Conservation (phyloP, 352 stramenopile genomes). For the Lagenidium giganteum region DNA sequence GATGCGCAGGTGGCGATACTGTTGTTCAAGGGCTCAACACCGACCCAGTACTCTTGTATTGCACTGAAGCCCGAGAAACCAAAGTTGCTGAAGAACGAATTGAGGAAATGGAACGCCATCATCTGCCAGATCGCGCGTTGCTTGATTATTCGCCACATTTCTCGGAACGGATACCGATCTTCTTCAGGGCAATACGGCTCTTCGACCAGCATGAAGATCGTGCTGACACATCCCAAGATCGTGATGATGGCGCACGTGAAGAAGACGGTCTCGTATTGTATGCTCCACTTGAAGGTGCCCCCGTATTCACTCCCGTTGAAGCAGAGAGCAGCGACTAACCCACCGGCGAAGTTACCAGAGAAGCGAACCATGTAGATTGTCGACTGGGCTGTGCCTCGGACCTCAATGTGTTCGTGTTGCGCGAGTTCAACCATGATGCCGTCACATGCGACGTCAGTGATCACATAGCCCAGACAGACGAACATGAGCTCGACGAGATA, state of each 20-base stretch:
- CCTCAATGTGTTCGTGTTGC: conserved; percentile 59
- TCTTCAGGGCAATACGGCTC: conserved; percentile 21
- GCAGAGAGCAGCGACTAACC: conserved; percentile 40
- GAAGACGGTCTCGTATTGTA: conserved; percentile 50
- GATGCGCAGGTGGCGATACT: conserved; percentile 47
- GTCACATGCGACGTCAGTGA: conserved; percentile 61
- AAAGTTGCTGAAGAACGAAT: conserved; percentile 55
- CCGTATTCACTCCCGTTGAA: conserved; percentile 63
- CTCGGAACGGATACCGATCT: conserved; percentile 29
- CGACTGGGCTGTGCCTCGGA: conserved; percentile 50
- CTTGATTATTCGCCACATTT: conserved; percentile 73
- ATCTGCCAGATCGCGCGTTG: conserved; percentile 68
- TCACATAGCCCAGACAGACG: conserved; percentile 57
- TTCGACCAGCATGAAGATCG: conserved; percentile 44
- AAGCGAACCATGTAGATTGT: conserved; percentile 71
- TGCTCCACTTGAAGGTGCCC: conserved; percentile 48
- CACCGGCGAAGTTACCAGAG: conserved; percentile 32
- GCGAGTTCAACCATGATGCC: conserved; percentile 68
- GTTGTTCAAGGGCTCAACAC: conserved; percentile 46
- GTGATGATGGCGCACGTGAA: conserved; percentile 38
- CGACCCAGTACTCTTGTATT: conserved; percentile 58
- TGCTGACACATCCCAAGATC: conserved; percentile 26
- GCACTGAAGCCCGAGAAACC: conserved; percentile 45
- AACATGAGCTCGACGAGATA: conserved; percentile 61
- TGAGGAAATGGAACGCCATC: conserved; percentile 62